These are phyloP conservation scores for Oryza australiensis DNA, from an alignment of 176 grass and related monocot species.

Conservation along the genomic window DNA sequence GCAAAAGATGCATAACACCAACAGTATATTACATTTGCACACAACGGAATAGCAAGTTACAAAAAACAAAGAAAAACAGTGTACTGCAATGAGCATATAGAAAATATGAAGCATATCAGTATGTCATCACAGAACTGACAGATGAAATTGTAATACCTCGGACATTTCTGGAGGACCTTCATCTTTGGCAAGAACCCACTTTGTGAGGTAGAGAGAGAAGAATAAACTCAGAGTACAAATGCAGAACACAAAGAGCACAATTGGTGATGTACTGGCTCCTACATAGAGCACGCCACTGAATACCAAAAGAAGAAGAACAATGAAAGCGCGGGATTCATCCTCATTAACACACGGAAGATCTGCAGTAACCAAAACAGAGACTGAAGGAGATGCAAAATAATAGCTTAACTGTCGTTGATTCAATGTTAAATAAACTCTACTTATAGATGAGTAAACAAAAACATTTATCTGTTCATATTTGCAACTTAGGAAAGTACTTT, in stretches of 20 bases:
- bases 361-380: conserved; percentile 45
- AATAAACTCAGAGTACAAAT: conserved; percentile 92
- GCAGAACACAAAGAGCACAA: conserved; percentile 93
- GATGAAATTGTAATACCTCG: conserved; percentile 57
- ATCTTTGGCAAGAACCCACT: conserved; percentile 99
- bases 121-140: background rate
- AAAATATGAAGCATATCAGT: conserved; percentile 19
- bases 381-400: background rate
- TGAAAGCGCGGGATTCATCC: conserved; percentile 82
- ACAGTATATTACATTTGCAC: background rate
- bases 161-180: conserved; percentile 98
- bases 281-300: conserved; percentile 83
- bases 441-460: conserved; percentile 3
- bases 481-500: background rate
- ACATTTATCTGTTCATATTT: background rate
- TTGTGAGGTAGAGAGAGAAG: conserved; percentile 92
- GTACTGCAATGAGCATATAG: background rate
- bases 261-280: conserved; percentile 88
- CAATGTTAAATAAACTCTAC: conserved; percentile 11
- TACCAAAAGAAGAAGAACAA: conserved; percentile 63
- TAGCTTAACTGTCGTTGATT: background rate
- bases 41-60: conserved; percentile 1
- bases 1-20: conserved; percentile 24
- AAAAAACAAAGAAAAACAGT: background rate
- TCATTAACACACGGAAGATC: conserved; percentile 80